Conservation (phyloP, 192 early-diverging fungal species). For the Backusella liffmaniae region DNA sequence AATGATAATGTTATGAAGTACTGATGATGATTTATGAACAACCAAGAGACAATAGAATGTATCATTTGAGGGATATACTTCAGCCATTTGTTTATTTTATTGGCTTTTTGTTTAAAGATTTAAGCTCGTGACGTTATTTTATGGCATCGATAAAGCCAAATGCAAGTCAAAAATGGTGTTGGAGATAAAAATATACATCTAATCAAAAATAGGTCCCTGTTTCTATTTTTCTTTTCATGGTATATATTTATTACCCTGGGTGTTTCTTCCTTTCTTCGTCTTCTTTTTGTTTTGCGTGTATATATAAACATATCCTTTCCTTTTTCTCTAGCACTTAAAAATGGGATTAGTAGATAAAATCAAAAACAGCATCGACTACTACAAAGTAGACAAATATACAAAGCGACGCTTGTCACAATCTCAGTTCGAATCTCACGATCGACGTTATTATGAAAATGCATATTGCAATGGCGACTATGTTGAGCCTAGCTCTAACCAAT, state of each 20-base stretch:
- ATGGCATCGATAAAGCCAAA: too few species aligned
- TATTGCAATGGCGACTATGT: constrained; percentile 33
- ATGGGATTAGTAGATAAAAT: constrained; percentile 38
- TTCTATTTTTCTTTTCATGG: neutral
- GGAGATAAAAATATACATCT: neutral
- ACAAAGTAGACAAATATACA: constrained; percentile 33
- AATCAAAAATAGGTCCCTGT: neutral
- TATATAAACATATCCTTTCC: too few species aligned
- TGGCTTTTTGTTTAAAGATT: too few species aligned
- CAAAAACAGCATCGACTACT: constrained; percentile 12
- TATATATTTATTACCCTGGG: neutral
- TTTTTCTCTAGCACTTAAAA: neutral
- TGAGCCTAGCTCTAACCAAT: neutral
- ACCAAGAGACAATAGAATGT: too few species aligned
- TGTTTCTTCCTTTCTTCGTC: neutral
- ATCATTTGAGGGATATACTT: too few species aligned
- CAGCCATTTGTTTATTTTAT: too few species aligned
- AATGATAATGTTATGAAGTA: too few species aligned
- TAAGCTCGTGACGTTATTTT: too few species aligned
- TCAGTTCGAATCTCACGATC: constrained; percentile 23
- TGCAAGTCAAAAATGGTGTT: neutral
- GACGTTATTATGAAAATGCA: constrained; percentile 20
- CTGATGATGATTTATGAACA: too few species aligned
- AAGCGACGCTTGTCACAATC: constrained; percentile 32
- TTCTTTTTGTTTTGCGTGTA: neutral